phyloP scores from a whole-genome alignment of 179 eudicot genomes.

The Monotropa hypopitys region DNA sequence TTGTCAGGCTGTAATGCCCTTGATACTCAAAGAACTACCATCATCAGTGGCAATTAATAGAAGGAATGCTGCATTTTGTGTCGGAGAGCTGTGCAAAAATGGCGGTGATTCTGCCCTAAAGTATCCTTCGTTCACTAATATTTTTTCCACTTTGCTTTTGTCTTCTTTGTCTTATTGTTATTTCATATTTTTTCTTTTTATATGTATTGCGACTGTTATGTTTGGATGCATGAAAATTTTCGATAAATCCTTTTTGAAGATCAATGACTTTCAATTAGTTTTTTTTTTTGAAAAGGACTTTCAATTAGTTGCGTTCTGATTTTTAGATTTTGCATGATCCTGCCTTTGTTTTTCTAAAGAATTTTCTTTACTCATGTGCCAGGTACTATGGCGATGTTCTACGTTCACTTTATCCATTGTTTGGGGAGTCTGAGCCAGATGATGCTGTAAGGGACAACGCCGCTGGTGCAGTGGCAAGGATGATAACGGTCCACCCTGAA shows the following conservation, averaged over 20 bases:
- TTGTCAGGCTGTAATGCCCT: constrained; percentile 70
- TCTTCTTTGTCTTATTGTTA: background rate
- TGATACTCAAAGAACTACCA: constrained; percentile 74
- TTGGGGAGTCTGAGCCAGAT: constrained; percentile 88
- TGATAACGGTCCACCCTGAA: constrained; percentile 86
- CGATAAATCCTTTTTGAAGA: background rate
- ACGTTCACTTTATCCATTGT: constrained; percentile 65
- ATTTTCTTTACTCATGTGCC: constrained; percentile 18
- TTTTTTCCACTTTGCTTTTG: background rate
- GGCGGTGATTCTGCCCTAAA: constrained; percentile 71
- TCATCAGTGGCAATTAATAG: constrained; percentile 78
- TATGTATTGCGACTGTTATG: background rate
- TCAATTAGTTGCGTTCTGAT: background rate
- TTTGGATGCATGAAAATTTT: background rate
- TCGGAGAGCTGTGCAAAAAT: constrained; percentile 85
- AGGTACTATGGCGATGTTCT: constrained; percentile 74
- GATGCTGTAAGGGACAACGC: constrained; percentile 96
- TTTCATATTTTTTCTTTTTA: background rate
- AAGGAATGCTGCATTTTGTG: constrained; percentile 98
- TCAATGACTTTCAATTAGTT: background rate
- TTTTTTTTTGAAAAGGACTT: background rate
- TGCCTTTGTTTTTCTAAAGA: constrained; percentile 5
- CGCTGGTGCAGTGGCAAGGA: constrained; percentile 97
- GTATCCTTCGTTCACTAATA: constrained; percentile 31
- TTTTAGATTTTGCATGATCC: background rate